Evolutionary conservation across 1,139 yeast species (phyloP), one percentile per base, ranked within the genome.

Genomic region (Yamadazyma dushanensis): DNA sequence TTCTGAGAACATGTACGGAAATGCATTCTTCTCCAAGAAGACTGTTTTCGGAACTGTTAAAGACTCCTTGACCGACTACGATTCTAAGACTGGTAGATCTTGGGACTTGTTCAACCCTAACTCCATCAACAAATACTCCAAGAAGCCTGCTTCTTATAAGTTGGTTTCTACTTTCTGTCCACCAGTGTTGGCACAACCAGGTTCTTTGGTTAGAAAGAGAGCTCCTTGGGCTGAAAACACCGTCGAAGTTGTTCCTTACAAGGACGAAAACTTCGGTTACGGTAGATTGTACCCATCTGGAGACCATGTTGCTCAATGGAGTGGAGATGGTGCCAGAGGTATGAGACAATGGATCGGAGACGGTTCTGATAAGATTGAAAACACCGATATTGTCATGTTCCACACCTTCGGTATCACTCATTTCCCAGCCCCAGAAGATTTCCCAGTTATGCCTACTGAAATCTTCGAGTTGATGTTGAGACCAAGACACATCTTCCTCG

Each of bases 401-500:
- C 92, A 83, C 60, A 83, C 90, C 24, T 84, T 84, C 56, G 94
- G 94, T 53, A 76, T 84, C 47, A 81, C 92, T 29, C 95, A 84
- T 56, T 81, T 83, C 76, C 95, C 95, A 43, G 80, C 90, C 9
- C 92, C 94, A 43, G 94, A 84, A 66, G 95, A 84, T 63, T 85
- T 83, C 81, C 92, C 94, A 42, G 78, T 85, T 48, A 84, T 84
- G 94, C 94, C 94, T 34, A 83, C 89, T 26, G 95, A 84, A 63
- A 83, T 86, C 51, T 80, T 83, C 53, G 78, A 82, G 43, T 69
- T 85, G 49, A 70, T 81, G 67, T 67, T 84, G 58, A 76, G 92
- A 60, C 94, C 94, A 50, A 74, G 92, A 58, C 80, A 84, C 61
- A 78, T 84, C 66, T 84, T 84, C 70, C 64, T 70, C 27, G 85